A percentile compares a stretch with the other conserved stretches of the same genome.
These are phyloP conservation scores for Tulasnella sp. DNA, from an alignment of 768 basidiomycete species.

Conservation along the genomic window DNA sequence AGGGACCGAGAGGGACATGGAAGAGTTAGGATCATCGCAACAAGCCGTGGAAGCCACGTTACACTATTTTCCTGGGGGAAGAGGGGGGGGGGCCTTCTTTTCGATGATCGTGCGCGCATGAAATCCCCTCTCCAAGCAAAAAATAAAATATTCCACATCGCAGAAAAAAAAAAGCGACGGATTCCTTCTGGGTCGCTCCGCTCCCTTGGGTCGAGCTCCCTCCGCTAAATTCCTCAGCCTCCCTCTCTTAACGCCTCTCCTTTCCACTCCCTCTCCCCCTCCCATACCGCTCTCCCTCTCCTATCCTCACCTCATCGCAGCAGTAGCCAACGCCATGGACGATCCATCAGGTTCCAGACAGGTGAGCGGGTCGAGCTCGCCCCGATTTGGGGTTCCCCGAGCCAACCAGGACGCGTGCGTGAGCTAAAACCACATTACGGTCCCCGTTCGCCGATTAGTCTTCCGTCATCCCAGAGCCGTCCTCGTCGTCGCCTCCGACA, in stretches of 20 bases:
- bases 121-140: neutral
- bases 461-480: neutral
- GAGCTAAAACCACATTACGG: neutral
- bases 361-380: neutral
- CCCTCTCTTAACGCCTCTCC: slow-evolving; percentile 12
- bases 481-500: neutral
- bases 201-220: slow-evolving; percentile 4
- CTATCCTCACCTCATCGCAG: slow-evolving; percentile 8
- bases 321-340: neutral
- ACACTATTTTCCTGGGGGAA: neutral
- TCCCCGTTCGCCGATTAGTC: neutral
- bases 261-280: slow-evolving; percentile 22
- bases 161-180: neutral
- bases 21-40: slow-evolving; percentile 2
- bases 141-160: neutral
- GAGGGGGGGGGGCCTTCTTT: neutral
- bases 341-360: slow-evolving; percentile 3
- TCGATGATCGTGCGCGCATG: neutral
- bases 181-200: slow-evolving; percentile 3
- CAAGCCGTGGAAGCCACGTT: slow-evolving; percentile 21
- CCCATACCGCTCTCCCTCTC: slow-evolving; percentile 1
- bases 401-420: neutral
- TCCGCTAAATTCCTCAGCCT: slow-evolving; percentile 16
- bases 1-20: slow-evolving; percentile 16
- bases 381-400: neutral